These are phyloP conservation scores for Bipolaris zeicola DNA, from an alignment of 2,329 filamentous ascomycete genomes.

Conservation along the genomic window DNA sequence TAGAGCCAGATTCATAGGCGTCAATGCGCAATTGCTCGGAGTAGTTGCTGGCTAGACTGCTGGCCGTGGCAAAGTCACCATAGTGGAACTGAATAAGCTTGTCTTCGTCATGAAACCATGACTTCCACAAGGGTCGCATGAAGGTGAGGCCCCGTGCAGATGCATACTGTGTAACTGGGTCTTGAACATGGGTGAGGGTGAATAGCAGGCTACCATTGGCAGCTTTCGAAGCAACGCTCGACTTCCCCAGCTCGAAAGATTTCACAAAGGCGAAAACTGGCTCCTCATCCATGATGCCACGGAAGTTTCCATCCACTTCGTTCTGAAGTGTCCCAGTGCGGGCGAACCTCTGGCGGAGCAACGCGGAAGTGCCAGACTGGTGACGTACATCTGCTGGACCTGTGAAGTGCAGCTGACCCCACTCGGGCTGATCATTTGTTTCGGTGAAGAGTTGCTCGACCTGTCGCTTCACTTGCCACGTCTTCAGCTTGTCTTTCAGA, in stretches of 20 bases:
- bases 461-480: slow-evolving; percentile 67
- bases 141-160: slow-evolving; percentile 74
- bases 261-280: slow-evolving; percentile 77
- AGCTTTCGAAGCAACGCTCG: slow-evolving; percentile 7
- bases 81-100: slow-evolving; percentile 78
- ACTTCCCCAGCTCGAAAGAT: slow-evolving; percentile 40
- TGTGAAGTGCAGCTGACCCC: slow-evolving; percentile 80
- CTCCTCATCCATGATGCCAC: slow-evolving; percentile 75
- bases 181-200: slow-evolving; percentile 76
- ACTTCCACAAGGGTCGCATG: slow-evolving; percentile 81
- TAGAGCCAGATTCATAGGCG: slow-evolving; percentile 73
- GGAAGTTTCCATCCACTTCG: slow-evolving; percentile 67
- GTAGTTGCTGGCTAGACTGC: slow-evolving; percentile 71
- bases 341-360: slow-evolving; percentile 72
- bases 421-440: slow-evolving; percentile 74
- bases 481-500: slow-evolving; percentile 59
- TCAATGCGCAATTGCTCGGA: slow-evolving; percentile 72
- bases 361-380: slow-evolving; percentile 70
- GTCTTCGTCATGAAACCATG: slow-evolving; percentile 68
- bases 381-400: slow-evolving; percentile 70
- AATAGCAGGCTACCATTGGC: slow-evolving; percentile 64
- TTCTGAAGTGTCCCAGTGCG: slow-evolving; percentile 70
- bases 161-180: slow-evolving; percentile 80
- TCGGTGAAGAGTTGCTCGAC: slow-evolving; percentile 76
- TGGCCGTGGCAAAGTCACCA: slow-evolving; percentile 70